A percentile compares a stretch with the other conserved stretches of the same genome.
These are phyloP conservation scores for Chaetomium sp. DNA, from an alignment of 2,329 filamentous ascomycete genomes.

Conservation along the genomic window DNA sequence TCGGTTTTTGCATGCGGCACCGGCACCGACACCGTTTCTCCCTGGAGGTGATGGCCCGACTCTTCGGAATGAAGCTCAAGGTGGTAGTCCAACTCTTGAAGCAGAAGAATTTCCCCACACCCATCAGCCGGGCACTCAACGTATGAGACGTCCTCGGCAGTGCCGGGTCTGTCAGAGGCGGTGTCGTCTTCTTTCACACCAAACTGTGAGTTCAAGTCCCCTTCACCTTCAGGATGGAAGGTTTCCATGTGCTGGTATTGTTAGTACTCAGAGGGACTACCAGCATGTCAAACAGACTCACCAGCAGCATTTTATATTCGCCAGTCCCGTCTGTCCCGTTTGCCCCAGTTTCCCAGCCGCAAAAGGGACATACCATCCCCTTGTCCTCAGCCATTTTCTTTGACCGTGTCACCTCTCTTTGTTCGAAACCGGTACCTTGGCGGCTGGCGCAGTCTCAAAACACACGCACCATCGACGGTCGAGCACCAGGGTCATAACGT, in stretches of 20 bases:
- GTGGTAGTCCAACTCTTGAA: conserved; percentile 58
- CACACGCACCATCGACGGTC: conserved; percentile 3
- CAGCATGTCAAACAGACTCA: conserved; percentile 31
- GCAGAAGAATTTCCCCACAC: conserved; percentile 60
- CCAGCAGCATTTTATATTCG: conserved; percentile 43
- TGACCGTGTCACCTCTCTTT: conserved; percentile 14
- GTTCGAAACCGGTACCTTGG: background rate
- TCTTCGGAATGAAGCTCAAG: conserved; percentile 61
- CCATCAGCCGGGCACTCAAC: conserved; percentile 57
- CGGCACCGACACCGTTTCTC: background rate
- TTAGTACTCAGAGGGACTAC: background rate
- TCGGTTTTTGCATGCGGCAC: background rate
- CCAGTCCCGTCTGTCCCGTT: conserved; percentile 34
- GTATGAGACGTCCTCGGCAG: conserved; percentile 45
- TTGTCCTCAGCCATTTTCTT: conserved; percentile 22
- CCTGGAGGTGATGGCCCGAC: conserved; percentile 39
- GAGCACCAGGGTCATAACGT: conserved; percentile 2
- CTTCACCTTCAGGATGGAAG: conserved; percentile 35
- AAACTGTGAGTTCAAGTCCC: conserved; percentile 28
- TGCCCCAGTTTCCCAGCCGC: conserved; percentile 39
- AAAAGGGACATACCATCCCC: conserved; percentile 42
- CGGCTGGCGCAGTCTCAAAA: background rate
- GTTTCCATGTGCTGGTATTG: conserved; percentile 38
- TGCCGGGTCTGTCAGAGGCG: conserved; percentile 21
- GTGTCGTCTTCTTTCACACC: conserved; percentile 33